Conservation (phyloP, 257 asterid genomes). For the Primulina huaijiensis region DNA sequence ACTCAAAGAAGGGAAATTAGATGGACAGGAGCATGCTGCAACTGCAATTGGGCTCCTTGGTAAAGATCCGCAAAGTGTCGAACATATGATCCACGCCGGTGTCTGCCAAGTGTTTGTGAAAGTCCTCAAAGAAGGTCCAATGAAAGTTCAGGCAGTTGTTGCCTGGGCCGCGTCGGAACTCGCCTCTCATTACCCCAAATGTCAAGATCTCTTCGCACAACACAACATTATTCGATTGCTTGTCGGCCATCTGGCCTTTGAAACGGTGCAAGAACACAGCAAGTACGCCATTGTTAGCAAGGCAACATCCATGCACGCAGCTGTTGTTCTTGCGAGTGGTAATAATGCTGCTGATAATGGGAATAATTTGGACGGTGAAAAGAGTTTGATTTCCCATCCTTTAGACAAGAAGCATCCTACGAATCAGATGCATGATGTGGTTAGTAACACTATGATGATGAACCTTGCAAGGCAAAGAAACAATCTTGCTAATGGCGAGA, state of each 20-base stretch:
- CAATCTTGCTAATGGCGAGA: no score
- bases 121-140: slow-evolving; percentile 60
- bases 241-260: slow-evolving; percentile 62
- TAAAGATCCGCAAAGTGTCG: slow-evolving; percentile 63
- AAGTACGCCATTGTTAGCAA: slow-evolving; percentile 58
- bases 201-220: slow-evolving; percentile 65
- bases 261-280: slow-evolving; percentile 68
- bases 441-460: slow-evolving; percentile 43
- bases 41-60: slow-evolving; percentile 63
- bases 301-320: slow-evolving; percentile 68
- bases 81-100: slow-evolving; percentile 64
- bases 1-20: slow-evolving; percentile 60
- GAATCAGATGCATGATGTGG: slow-evolving; percentile 56
- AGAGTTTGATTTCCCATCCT: slow-evolving; percentile 37
- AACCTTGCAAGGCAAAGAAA: no score
- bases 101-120: slow-evolving; percentile 60
- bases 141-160: slow-evolving; percentile 63
- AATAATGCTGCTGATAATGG: slow-evolving; percentile 4
- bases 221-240: slow-evolving; percentile 56
- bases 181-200: slow-evolving; percentile 51
- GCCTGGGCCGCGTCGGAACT: slow-evolving; percentile 78
- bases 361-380: slow-evolving; percentile 44
- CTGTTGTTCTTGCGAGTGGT: slow-evolving; percentile 58
- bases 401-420: slow-evolving; percentile 37
- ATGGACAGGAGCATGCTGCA: slow-evolving; percentile 69